These are phyloP conservation scores for Coemansia biformis DNA, from an alignment of 192 early-diverging fungal species.

Conservation along the genomic window DNA sequence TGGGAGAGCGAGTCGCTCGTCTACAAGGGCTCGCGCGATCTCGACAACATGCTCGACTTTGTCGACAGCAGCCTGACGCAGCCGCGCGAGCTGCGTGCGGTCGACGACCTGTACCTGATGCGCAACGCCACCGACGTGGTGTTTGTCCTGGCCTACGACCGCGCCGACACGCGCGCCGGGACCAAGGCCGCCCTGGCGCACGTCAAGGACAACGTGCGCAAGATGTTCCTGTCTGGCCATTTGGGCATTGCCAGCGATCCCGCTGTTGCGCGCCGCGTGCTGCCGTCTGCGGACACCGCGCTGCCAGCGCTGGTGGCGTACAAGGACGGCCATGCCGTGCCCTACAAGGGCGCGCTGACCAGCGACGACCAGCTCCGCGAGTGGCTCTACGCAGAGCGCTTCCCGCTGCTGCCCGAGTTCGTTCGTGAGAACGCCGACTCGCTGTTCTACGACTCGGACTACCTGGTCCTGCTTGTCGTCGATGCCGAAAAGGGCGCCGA, in stretches of 20 bases:
- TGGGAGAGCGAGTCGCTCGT: conserved; percentile 39
- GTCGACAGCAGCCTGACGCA: conserved; percentile 46
- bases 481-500: conserved; percentile 35
- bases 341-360: conserved; percentile 23
- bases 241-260: conserved; percentile 24
- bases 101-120: conserved; percentile 41
- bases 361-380: conserved; percentile 47
- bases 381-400: conserved; percentile 63
- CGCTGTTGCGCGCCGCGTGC: conserved; percentile 10
- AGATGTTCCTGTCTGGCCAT: conserved; percentile 41
- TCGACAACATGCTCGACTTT: conserved; percentile 53
- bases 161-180: conserved; percentile 29
- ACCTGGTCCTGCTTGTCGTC: conserved; percentile 62
- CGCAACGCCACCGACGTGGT: conserved; percentile 52
- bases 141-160: conserved; percentile 53
- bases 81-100: conserved; percentile 24
- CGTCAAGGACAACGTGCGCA: conserved; percentile 37
- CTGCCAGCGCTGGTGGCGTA: conserved; percentile 54
- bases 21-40: conserved; percentile 51
- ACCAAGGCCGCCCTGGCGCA: conserved; percentile 21
- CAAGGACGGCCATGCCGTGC: conserved; percentile 53
- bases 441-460: conserved; percentile 60
- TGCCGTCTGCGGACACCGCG: not conserved
- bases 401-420: conserved; percentile 61
- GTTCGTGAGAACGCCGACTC: conserved; percentile 63